phyloP scores from a whole-genome alignment of 768 basidiomycete genomes.

The Lepiota subincarnata region DNA sequence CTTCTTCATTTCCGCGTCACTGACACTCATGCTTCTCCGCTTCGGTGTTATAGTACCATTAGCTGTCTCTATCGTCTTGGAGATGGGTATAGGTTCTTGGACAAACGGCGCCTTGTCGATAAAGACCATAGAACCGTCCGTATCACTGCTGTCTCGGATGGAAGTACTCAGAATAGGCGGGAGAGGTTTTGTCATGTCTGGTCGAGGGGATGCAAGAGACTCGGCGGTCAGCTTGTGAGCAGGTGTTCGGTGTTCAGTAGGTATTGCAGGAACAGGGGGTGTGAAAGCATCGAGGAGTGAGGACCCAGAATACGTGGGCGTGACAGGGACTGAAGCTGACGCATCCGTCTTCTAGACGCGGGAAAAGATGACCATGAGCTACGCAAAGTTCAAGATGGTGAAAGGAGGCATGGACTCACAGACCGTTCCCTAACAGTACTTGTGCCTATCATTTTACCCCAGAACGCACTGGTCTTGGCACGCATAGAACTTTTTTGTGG shows the following conservation, averaged over 20 bases:
- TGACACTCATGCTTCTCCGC: constrained; percentile 71
- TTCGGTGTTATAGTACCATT: constrained; percentile 29
- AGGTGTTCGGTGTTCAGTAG: constrained; percentile 36
- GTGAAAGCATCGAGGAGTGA: constrained; percentile 42
- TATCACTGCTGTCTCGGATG: constrained; percentile 36
- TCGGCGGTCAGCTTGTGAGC: constrained; percentile 48
- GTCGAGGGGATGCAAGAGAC: constrained; percentile 32
- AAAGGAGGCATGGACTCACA: constrained; percentile 34
- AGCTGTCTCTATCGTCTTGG: constrained; percentile 19
- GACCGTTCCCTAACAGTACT: constrained; percentile 63
- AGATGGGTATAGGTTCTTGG: constrained; percentile 26
- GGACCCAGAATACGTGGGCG: constrained; percentile 27
- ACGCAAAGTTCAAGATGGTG: constrained; percentile 9
- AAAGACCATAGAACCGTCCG: constrained; percentile 54
- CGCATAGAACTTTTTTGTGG: constrained; percentile 60
- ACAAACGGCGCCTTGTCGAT: constrained; percentile 41
- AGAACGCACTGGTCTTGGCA: constrained; percentile 40
- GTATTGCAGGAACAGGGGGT: constrained; percentile 52
- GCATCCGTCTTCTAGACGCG: constrained; percentile 52
- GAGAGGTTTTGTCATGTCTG: constrained; percentile 55
- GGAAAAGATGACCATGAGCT: background rate
- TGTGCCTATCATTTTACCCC: constrained; percentile 76
- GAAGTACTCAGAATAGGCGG: constrained; percentile 48
- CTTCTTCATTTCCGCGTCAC: constrained; percentile 57
- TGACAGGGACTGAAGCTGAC: constrained; percentile 25